Percentiles rank a stretch among this genome's conserved stretches.
These are phyloP conservation scores for Cucurbita moschata DNA, from an alignment of 306 rosid genomes.

Conservation along the genomic window DNA sequence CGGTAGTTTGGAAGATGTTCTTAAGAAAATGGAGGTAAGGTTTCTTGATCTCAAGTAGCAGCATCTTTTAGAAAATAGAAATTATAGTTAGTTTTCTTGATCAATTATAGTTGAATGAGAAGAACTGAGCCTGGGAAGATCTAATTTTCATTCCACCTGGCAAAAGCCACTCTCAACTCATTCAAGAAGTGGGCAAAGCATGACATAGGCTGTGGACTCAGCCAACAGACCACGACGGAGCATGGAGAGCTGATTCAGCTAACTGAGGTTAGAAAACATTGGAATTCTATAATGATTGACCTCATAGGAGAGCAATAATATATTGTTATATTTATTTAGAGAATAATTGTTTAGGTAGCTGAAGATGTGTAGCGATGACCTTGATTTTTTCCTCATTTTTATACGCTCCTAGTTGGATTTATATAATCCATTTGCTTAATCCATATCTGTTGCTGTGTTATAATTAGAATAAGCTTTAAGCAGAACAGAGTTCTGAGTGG, in stretches of 20 bases:
- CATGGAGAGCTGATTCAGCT: constrained; percentile 9
- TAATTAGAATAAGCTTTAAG: neutral
- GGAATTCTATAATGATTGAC: neutral
- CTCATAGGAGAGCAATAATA: neutral
- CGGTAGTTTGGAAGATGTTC: constrained; percentile 85
- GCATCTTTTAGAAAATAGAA: neutral
- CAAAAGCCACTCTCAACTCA: constrained; percentile 69
- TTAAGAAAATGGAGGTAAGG: constrained; percentile 87
- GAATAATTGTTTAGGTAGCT: neutral
- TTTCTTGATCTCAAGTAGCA: constrained; percentile 2
- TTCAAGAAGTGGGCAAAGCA: constrained; percentile 46
- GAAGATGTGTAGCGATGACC: neutral
- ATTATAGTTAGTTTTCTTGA: constrained; percentile 3
- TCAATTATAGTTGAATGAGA: constrained; percentile 54
- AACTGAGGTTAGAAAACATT: neutral
- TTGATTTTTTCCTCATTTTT: neutral
- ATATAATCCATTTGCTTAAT: neutral
- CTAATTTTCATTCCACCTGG: constrained; percentile 91
- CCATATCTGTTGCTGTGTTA: neutral
- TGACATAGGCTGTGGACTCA: constrained; percentile 21
- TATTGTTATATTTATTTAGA: neutral
- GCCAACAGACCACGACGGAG: constrained; percentile 2
- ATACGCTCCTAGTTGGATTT: neutral
- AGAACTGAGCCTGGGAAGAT: constrained; percentile 85
- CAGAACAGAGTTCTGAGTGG: too few relatives aligned